Base-by-base conservation (phyloP, 495 filamentous ascomycete genomes). In the Talaromyces stipitatus region DNA sequence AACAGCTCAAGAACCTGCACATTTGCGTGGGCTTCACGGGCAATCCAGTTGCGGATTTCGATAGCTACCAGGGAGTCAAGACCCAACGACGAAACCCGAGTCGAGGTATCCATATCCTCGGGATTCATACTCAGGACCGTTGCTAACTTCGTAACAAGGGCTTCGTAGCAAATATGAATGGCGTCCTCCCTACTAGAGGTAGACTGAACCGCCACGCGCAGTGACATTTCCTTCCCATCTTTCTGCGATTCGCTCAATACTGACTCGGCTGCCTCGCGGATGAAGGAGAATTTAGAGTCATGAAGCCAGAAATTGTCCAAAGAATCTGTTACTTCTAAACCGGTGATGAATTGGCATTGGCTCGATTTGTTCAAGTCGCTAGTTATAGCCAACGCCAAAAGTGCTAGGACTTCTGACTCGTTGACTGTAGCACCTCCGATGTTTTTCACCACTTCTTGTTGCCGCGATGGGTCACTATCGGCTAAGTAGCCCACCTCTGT, bases 21-120 rank as follows among this genome's bases (percentile, higher is more conserved):
- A 55, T 72, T 68, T 3, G 70, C 68, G 58, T 69, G 62, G 14
- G 68, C 61, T 60, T 70, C 66, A n/a, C 61, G 62, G 12, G 64
- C 63, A 60, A 73, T 64, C 71, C 71, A 74, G 41, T 71, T 69
- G 0, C 68, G 60, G n/a, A 74, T 62, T 56, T 74, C 72, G 45
- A 73, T 66, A 1, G 69, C 69, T 10, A 74, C 72, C 29, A 74
- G 57, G 5, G 70, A 73, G 48, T 73, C 72, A n/a, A 73, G 60
- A 10, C 71, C 70, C 33, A 67, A 56, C 8, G 64, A 62, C 20
- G 61, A 45, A 14, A 70, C 60, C 14, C 70, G 60, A 16, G 63
- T 64, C 12, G 56, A 62, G 3, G 60, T 62, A 54, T 71, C 69
- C 62, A 74, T 70, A 33, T 71, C 68, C 36, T 71, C 64, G 18